phyloP scores from a whole-genome alignment of 192 early-diverging fungal species.

The Entomortierella parvispora region DNA sequence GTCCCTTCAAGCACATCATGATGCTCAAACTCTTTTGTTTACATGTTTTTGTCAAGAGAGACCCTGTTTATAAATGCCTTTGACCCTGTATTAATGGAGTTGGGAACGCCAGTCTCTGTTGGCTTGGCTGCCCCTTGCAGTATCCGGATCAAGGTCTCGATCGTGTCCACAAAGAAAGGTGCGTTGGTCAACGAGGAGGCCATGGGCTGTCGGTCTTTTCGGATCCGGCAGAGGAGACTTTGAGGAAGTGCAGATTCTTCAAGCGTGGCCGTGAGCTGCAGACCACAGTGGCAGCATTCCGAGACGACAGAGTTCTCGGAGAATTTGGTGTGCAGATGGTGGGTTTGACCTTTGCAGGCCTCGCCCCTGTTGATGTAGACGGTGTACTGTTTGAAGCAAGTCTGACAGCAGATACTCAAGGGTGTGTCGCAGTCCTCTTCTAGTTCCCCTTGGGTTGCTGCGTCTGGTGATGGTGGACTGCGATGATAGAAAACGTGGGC shows the following conservation, averaged over 20 bases:
- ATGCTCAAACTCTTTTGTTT: conserved; percentile 49
- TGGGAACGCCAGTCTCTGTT: not conserved
- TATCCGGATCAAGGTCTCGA: conserved; percentile 21
- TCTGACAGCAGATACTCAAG: conserved; percentile 17
- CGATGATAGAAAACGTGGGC: conserved; percentile 29
- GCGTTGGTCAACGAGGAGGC: not conserved
- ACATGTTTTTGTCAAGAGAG: conserved; percentile 49
- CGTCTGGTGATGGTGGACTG: not conserved
- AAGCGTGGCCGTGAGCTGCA: not conserved
- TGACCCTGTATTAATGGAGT: conserved; percentile 51
- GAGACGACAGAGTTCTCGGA: not conserved
- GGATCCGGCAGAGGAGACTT: conserved; percentile 20
- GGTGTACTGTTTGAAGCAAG: conserved; percentile 33
- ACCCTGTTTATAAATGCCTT: conserved; percentile 38
- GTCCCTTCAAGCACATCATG: too few relatives aligned
- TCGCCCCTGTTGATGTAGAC: conserved; percentile 1
- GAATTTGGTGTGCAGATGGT: conserved; percentile 31
- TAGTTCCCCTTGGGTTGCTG: too few relatives aligned
- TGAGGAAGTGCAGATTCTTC: conserved; percentile 14
- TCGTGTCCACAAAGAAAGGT: conserved; percentile 22
- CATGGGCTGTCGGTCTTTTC: conserved; percentile 5
- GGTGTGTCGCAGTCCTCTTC: too few relatives aligned
- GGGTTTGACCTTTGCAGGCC: conserved; percentile 7
- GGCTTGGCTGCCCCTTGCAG: conserved; percentile 2
- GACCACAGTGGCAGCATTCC: conserved; percentile 39